These are phyloP conservation scores for Nigrospora oryzae DNA, from an alignment of 2,329 filamentous ascomycete species.

Conservation along the genomic window DNA sequence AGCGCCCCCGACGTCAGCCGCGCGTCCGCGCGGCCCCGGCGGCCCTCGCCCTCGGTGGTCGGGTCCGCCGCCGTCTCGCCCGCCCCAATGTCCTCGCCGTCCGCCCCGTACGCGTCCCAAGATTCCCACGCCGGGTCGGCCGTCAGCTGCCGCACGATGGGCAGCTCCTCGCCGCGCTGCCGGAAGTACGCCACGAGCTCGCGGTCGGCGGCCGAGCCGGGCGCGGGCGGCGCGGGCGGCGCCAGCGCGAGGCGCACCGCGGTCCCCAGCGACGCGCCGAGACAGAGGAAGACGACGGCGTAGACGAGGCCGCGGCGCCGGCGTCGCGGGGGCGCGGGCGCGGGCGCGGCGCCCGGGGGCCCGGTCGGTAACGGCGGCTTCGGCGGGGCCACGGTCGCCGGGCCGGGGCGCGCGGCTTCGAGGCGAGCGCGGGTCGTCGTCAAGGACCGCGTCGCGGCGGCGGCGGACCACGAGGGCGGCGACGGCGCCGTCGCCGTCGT, in stretches of 20 bases:
- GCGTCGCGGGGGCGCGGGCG: slow-evolving; percentile 13
- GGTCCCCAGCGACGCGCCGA: slow-evolving; percentile 30
- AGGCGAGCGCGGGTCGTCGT: not conserved
- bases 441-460: not conserved
- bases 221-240: slow-evolving; percentile 30
- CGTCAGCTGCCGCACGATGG: slow-evolving; percentile 36
- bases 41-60: not conserved
- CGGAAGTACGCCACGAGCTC: slow-evolving; percentile 30
- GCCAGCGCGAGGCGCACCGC: slow-evolving; percentile 28
- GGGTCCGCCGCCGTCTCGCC: slow-evolving; percentile 12
- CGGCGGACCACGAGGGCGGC: not conserved
- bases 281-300: slow-evolving; percentile 25
- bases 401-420: not conserved
- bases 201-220: slow-evolving; percentile 30
- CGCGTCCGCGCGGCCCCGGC: not conserved
- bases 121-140: slow-evolving; percentile 30
- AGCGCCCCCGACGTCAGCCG: slow-evolving; percentile 33
- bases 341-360: not conserved
- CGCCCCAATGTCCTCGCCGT: too few species aligned
- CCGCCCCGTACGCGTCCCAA: slow-evolving; percentile 29
- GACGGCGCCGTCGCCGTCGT: too few species aligned
- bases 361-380: too few species aligned
- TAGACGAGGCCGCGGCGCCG: slow-evolving; percentile 16
- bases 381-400: too few species aligned
- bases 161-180: slow-evolving; percentile 32